Evolutionary conservation across 495 filamentous ascomycete species (phyloP).

Genomic region (Trichoderma erinaceum): DNA sequence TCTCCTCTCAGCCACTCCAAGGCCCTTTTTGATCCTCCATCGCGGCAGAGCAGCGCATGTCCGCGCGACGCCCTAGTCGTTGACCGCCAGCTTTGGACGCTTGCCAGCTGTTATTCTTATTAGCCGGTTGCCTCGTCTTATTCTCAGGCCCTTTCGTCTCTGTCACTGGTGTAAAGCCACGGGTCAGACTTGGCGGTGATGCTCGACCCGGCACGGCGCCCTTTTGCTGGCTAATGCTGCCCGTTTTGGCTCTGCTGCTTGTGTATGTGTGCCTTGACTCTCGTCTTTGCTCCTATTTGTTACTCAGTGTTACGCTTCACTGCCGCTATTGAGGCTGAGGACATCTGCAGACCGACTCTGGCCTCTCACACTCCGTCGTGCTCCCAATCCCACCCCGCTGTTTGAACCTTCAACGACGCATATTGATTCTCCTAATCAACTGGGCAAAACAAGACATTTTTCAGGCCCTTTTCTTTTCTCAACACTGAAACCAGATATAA

Average conservation of each 20-base stretch:
- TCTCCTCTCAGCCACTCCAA: not conserved
- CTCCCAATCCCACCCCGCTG: not conserved
- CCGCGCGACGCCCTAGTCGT: not conserved
- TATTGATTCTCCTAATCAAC: not conserved
- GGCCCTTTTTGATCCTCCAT: not conserved
- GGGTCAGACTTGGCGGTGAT: not conserved
- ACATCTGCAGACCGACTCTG: not conserved
- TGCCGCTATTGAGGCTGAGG: not conserved
- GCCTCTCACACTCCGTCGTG: not conserved
- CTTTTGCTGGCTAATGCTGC: not conserved
- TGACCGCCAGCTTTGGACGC: not conserved
- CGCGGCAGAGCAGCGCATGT: not conserved
- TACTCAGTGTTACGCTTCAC: slow-evolving; percentile 5
- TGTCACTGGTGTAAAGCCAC: not conserved
- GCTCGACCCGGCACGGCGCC: not conserved
- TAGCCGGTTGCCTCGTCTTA: not conserved
- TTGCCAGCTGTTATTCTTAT: not conserved
- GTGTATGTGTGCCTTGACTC: not conserved
- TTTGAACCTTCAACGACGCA: not conserved
- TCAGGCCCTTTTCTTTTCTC: not conserved
- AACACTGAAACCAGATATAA: not conserved
- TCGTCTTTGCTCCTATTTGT: not conserved
- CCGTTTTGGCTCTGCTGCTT: not conserved
- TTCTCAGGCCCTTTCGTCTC: not conserved
- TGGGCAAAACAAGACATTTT: not conserved